Evolutionary conservation across 208 protist genomes (phyloP).

Genomic region (Crithidia acanthocephali): DNA sequence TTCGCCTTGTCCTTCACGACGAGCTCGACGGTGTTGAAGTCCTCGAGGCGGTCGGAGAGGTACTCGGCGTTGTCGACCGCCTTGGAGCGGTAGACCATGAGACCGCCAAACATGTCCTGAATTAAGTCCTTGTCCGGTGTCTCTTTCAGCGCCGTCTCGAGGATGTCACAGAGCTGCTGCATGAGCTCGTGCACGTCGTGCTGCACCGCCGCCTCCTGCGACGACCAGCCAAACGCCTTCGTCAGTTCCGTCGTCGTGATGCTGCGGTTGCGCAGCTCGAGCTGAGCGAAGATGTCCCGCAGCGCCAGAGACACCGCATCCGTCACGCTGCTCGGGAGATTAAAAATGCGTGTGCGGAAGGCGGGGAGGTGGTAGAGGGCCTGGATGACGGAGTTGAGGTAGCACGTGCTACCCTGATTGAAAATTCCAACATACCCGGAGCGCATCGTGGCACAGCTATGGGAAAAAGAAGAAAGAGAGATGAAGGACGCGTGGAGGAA

Average conservation of each 20-base stretch:
- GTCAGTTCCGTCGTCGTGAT: constrained; percentile 87
- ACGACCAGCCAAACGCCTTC: constrained; percentile 87
- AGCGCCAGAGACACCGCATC: constrained; percentile 60
- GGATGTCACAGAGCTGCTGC: constrained; percentile 84
- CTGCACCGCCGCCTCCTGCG: constrained; percentile 67
- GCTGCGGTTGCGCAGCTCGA: constrained; percentile 50
- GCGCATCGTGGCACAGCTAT: constrained; percentile 8
- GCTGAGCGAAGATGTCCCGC: constrained; percentile 70
- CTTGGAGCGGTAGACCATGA: constrained; percentile 72
- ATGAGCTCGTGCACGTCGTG: constrained; percentile 93
- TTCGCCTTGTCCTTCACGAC: constrained; percentile 78
- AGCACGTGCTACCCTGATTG: constrained; percentile 93
- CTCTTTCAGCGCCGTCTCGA: constrained; percentile 80
- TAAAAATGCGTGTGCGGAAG: constrained; percentile 71
- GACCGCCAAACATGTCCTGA: constrained; percentile 76
- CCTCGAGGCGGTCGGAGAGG: constrained; percentile 67
- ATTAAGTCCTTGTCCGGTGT: constrained; percentile 76
- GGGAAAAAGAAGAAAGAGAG: constrained; percentile 6
- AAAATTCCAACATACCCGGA: constrained; percentile 71
- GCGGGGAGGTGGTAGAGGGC: constrained; percentile 77
- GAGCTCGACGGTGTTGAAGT: constrained; percentile 91
- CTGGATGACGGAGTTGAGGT: constrained; percentile 92
- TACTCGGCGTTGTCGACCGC: constrained; percentile 74
- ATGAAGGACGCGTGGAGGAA: too few species aligned
- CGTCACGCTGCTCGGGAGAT: constrained; percentile 22